These are phyloP conservation scores for Cutaneotrichosporon cutaneum DNA, from an alignment of 1,284 basidiomycete species.

Conservation along the genomic window DNA sequence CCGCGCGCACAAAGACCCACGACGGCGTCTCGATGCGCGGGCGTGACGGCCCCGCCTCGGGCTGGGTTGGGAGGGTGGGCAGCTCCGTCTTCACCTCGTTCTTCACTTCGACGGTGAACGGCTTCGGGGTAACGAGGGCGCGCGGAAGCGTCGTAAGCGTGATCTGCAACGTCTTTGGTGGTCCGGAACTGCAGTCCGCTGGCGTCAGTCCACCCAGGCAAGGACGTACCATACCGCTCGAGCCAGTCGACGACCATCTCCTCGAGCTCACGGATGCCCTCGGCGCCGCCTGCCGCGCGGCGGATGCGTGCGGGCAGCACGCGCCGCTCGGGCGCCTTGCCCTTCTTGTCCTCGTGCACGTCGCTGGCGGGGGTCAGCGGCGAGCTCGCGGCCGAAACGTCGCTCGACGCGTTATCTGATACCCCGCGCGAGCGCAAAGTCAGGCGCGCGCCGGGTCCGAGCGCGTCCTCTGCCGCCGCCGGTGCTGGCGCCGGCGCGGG, in stretches of 20 bases:
- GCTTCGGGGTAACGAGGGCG: constrained; percentile 28
- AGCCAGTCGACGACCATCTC: constrained; percentile 78
- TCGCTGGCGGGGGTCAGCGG: constrained; percentile 1
- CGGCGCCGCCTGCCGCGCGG: constrained; percentile 65
- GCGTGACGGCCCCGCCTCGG: constrained; percentile 22
- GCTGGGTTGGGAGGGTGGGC: constrained; percentile 10
- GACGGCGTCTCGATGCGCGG: constrained; percentile 44
- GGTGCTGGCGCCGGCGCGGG: not conserved
- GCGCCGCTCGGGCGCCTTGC: constrained; percentile 58
- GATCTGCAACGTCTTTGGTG: constrained; percentile 63
- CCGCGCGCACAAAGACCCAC: constrained; percentile 40
- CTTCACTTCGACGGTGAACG: constrained; percentile 11
- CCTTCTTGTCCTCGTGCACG: constrained; percentile 1
- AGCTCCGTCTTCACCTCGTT: constrained; percentile 8
- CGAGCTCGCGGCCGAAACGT: not conserved
- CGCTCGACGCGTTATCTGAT: not conserved
- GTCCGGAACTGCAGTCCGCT: constrained; percentile 70
- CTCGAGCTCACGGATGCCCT: constrained; percentile 65
- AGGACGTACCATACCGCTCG: constrained; percentile 68
- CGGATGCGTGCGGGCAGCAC: constrained; percentile 74
- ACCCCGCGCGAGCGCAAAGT: constrained; percentile 1
- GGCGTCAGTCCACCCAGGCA: not conserved
- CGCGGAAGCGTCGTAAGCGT: constrained; percentile 62
- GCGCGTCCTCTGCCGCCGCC: not conserved
- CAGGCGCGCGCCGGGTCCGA: constrained; percentile 1